phyloP scores from a whole-genome alignment of 2,329 filamentous ascomycete genomes.

The Diaporthe capsici region DNA sequence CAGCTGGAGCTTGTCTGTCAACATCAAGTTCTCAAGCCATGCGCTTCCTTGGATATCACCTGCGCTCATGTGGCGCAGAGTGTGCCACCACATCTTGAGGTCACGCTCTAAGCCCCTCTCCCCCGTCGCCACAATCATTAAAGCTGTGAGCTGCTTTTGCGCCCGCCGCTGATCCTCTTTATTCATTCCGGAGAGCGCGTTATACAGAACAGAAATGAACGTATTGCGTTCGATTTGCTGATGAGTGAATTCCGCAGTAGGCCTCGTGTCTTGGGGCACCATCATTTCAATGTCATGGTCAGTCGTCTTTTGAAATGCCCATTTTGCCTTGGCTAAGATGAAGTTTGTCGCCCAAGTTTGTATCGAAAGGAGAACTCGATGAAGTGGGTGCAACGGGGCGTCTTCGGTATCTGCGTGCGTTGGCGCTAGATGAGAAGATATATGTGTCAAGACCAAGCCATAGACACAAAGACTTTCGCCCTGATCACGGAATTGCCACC shows the following conservation, averaged over 20 bases:
- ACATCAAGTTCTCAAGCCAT: background rate
- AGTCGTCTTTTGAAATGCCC: background rate
- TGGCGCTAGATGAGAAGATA: background rate
- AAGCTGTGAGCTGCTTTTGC: background rate
- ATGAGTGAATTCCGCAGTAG: background rate
- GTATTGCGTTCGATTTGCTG: background rate
- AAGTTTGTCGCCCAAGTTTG: background rate
- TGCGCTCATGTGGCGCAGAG: background rate
- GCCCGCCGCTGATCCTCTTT: background rate
- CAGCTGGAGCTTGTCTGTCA: background rate
- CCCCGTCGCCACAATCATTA: background rate
- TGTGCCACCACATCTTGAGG: background rate
- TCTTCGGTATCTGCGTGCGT: background rate
- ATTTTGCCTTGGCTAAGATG: background rate
- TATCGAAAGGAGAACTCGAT: background rate
- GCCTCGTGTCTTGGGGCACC: background rate
- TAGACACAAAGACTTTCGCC: background rate
- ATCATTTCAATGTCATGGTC: background rate
- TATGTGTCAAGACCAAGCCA: background rate
- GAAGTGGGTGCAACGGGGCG: no score
- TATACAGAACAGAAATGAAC: background rate
- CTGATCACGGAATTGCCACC: background rate
- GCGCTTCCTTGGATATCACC: background rate
- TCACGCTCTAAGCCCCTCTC: background rate
- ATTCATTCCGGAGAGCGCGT: background rate